phyloP scores from a whole-genome alignment of 2,329 filamentous ascomycete genomes.

The Didymosphaeria variabile region DNA sequence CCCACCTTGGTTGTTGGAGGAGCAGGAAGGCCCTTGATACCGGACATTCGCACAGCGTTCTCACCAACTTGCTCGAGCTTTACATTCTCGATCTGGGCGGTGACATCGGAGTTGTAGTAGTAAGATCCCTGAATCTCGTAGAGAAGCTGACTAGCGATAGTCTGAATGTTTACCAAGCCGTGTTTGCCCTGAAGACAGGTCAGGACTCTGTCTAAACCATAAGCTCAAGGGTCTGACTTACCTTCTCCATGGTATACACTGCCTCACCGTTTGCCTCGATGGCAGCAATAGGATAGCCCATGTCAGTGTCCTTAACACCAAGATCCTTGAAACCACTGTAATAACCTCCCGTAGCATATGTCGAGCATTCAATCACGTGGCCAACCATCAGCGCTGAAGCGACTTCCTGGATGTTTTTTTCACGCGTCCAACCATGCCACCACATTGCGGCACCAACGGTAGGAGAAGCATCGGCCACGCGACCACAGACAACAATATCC shows the following conservation, averaged over 20 bases:
- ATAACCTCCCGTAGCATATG: constrained; percentile 45
- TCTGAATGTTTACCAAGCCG: constrained; percentile 49
- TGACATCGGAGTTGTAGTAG: constrained; percentile 54
- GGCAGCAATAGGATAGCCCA: constrained; percentile 59
- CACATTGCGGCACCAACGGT: constrained; percentile 64
- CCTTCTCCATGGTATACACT: constrained; percentile 43
- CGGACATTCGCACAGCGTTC: constrained; percentile 44
- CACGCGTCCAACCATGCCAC: constrained; percentile 62
- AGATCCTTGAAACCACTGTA: constrained; percentile 43
- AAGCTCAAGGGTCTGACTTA: not conserved
- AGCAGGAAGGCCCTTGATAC: constrained; percentile 39
- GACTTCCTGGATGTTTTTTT: constrained; percentile 55
- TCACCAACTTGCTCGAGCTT: constrained; percentile 37
- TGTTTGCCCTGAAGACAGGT: constrained; percentile 27
- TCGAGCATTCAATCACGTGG: constrained; percentile 25
- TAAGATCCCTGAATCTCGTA: constrained; percentile 56
- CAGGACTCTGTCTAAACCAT: not conserved
- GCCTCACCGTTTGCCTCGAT: constrained; percentile 53
- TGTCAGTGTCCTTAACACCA: constrained; percentile 31
- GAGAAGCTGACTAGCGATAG: constrained; percentile 46
- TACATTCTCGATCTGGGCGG: constrained; percentile 47
- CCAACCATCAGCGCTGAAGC: constrained; percentile 62
- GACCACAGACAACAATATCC: constrained; percentile 35
- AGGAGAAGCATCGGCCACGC: constrained; percentile 33
- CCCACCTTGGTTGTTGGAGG: constrained; percentile 52